phyloP scores from a whole-genome alignment of 2,329 filamentous ascomycete genomes.

The Calycina herbarum region DNA sequence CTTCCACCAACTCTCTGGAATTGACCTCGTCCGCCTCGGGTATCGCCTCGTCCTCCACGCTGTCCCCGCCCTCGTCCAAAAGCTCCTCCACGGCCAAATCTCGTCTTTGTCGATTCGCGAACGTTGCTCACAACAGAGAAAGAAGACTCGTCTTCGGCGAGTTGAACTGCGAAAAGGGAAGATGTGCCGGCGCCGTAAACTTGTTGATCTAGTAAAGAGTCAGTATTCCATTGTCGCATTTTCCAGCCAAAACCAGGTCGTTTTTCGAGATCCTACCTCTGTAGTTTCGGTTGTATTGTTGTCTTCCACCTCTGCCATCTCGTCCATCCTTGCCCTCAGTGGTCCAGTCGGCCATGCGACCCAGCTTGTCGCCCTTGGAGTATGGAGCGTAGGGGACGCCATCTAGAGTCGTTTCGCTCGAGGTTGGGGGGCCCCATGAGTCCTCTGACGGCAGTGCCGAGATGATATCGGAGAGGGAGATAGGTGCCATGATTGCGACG shows the following conservation, averaged over 20 bases:
- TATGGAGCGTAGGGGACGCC: constrained; percentile 97
- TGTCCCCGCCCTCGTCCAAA: constrained; percentile 75
- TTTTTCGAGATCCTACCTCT: constrained; percentile 62
- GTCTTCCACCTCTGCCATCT: constrained; percentile 70
- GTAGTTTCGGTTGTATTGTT: constrained; percentile 90
- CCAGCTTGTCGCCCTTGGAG: constrained; percentile 97
- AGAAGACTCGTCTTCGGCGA: constrained; percentile 91
- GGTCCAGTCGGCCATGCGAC: constrained; percentile 99
- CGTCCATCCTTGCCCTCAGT: constrained; percentile 81
- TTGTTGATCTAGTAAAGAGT: constrained; percentile 72
- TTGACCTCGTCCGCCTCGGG: constrained; percentile 58
- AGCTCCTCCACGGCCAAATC: constrained; percentile 86
- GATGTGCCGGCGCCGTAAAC: constrained; percentile 90
- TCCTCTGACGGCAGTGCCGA: constrained; percentile 71
- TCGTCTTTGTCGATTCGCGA: constrained; percentile 78
- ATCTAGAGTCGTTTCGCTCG: constrained; percentile 83
- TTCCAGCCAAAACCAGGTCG: constrained; percentile 21
- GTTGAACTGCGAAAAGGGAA: constrained; percentile 84
- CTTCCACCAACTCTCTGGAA: constrained; percentile 74
- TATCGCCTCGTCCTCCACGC: constrained; percentile 74
- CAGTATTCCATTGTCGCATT: constrained; percentile 10
- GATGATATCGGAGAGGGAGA: constrained; percentile 65
- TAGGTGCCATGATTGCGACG: constrained; percentile 48
- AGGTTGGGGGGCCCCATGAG: constrained; percentile 83
- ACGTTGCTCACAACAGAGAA: constrained; percentile 98